Conservation (phyloP, 1,284 basidiomycete species). For the Boletus hoseneyae region DNA sequence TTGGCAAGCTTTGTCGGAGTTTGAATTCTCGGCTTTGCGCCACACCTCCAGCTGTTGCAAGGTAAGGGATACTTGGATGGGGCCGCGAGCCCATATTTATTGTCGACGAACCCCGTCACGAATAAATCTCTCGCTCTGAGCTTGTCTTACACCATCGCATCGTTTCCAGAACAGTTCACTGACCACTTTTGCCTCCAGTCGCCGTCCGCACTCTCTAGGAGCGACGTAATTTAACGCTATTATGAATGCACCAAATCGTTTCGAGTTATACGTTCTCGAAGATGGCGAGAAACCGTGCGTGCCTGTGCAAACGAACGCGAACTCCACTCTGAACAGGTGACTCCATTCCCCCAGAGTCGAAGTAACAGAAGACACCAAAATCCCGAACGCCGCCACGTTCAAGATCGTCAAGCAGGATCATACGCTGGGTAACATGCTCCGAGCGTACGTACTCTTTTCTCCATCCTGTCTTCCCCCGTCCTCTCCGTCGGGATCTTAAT, state of each 20-base stretch:
- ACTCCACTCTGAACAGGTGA: not conserved
- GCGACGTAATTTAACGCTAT: conserved; percentile 1
- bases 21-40: conserved; percentile 19
- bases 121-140: conserved; percentile 26
- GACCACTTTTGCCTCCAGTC: not conserved
- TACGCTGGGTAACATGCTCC: conserved; percentile 93
- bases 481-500: not conserved
- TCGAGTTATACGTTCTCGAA: conserved; percentile 88
- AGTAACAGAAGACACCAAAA: conserved; percentile 93
- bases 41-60: conserved; percentile 14
- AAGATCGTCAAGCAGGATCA: conserved; percentile 97
- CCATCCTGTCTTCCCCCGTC: not conserved
- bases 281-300: conserved; percentile 92
- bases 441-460: conserved; percentile 62
- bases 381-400: conserved; percentile 94
- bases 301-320: not conserved
- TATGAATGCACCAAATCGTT: conserved; percentile 94
- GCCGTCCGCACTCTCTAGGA: not conserved
- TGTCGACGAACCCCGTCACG: conserved; percentile 49
- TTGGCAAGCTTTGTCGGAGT: conserved; percentile 23
- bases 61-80: conserved; percentile 11
- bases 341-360: conserved; percentile 60
- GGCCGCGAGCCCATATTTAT: conserved; percentile 54
- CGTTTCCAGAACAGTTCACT: not conserved
- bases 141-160: too few relatives aligned